phyloP scores from a whole-genome alignment of 2,329 filamentous ascomycete species.

The Madurella fahalii region DNA sequence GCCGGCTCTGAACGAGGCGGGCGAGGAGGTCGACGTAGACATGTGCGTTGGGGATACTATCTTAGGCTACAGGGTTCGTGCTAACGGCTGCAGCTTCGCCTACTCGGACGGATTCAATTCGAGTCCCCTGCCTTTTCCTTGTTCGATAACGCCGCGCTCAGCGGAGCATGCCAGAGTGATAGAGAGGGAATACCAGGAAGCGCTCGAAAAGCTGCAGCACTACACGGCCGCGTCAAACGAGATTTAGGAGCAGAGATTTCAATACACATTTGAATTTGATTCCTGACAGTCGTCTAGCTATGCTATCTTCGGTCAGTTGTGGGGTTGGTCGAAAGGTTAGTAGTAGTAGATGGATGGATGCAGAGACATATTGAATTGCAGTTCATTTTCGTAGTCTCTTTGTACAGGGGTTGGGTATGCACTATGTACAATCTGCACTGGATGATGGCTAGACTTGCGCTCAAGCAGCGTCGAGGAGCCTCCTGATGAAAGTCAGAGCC shows the following conservation, averaged over 20 bases:
- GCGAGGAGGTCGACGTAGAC: slow-evolving; percentile 34
- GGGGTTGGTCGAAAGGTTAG: no score
- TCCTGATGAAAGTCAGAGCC: slow-evolving; percentile 57
- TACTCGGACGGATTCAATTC: slow-evolving; percentile 43
- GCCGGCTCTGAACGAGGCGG: slow-evolving; percentile 30
- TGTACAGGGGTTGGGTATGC: not conserved
- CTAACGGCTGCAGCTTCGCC: slow-evolving; percentile 32
- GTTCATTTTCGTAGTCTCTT: no score
- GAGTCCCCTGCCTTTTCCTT: slow-evolving; percentile 38
- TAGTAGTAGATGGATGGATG: no score
- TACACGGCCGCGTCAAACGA: not conserved
- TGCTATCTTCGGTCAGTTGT: no score
- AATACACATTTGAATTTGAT: no score
- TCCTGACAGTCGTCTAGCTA: no score
- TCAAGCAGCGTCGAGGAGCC: slow-evolving; percentile 24
- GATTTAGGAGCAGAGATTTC: not conserved
- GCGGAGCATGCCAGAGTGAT: slow-evolving; percentile 31
- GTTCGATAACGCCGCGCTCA: slow-evolving; percentile 36
- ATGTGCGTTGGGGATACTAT: slow-evolving; percentile 33
- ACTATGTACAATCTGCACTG: not conserved
- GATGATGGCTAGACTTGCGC: not conserved
- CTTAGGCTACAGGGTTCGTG: not conserved
- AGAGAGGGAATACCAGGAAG: slow-evolving; percentile 29
- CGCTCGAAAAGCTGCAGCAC: slow-evolving; percentile 24
- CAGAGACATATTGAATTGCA: no score